Evolutionary conservation across 2,329 filamentous ascomycete genomes (phyloP).

Genomic region (Scopulariopsis brevicaulis): DNA sequence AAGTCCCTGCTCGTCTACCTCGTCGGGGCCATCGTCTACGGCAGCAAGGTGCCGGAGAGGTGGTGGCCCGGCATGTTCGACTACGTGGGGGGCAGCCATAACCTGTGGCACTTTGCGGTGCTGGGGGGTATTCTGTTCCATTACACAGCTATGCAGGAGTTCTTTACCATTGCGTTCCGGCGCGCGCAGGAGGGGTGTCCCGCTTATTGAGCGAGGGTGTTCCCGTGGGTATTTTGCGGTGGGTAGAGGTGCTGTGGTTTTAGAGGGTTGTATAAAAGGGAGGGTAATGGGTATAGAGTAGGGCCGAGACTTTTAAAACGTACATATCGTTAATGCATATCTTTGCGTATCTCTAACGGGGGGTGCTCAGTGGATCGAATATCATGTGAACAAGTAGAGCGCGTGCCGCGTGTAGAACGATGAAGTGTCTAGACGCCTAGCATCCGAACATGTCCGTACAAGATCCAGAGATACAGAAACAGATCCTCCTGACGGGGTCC

Average conservation of each 20-base stretch:
- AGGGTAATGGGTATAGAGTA: not conserved
- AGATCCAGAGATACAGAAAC: not conserved
- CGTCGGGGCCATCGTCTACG: slow-evolving; percentile 74
- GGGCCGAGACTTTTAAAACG: not conserved
- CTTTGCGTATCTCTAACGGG: no score
- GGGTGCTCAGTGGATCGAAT: no score
- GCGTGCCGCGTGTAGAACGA: not conserved
- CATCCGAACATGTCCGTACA: not conserved
- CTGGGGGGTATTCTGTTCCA: slow-evolving; percentile 95
- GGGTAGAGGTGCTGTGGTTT: not conserved
- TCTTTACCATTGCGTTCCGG: slow-evolving; percentile 70
- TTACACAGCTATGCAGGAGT: slow-evolving; percentile 89
- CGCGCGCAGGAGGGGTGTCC: slow-evolving; percentile 52
- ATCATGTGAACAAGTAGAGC: no score
- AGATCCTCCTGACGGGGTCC: not conserved
- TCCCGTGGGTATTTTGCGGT: no score
- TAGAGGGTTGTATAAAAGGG: not conserved
- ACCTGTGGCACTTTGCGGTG: slow-evolving; percentile 94
- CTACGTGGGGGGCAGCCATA: slow-evolving; percentile 90
- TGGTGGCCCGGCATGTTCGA: slow-evolving; percentile 92
- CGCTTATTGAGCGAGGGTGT: slow-evolving; percentile 20
- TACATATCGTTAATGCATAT: not conserved
- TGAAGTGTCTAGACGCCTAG: not conserved
- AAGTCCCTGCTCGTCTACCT: slow-evolving; percentile 86
- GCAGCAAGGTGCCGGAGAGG: slow-evolving; percentile 82